Evolutionary conservation across 208 protist species (phyloP), one percentile per base, ranked within the genome.

Genomic region (Wallacemonas rigidus): DNA sequence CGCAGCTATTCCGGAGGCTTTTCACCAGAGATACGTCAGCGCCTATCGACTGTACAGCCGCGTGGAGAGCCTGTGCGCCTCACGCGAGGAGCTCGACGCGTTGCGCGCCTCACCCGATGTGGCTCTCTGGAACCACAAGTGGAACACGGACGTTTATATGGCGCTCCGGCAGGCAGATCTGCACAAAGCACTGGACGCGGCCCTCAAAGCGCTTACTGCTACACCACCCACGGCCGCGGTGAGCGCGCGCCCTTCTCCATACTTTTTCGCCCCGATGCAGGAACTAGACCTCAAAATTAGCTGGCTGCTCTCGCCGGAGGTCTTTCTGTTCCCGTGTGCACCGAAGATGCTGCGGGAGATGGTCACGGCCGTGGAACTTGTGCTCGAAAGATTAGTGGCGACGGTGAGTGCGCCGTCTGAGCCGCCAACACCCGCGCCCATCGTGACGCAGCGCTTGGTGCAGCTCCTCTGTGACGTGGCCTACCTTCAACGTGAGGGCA

Each of bases 111-210:
- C 87, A 14, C 78, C 87, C 2, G 89, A 93, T 70, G 81, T 94
- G 8, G 74, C 78, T 35, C 40, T 91, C 63, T 97, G 92, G 90
- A 86, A 82, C 45, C 85, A 90, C 72, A 92, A 91, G 74, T 97
- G 92, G 90, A 97, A 97, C 67, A 81, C 83, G n/a, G 89, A 97
- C 67, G 87, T 94, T 26, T 97, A 97, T 67, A 77, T 77, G 1
- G 83, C 86, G 7, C 76, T 95, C 69, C 82, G 89, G 36, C 58
- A 73, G 36, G 88, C 77, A 36, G 87, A 92, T 75, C 51, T 91
- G 68, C 74, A 82, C 51, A 81, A 81, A 67, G 61, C 67, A 26
- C 62, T 87, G 11, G 53, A 62, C 14, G 39, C 58, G 0, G n/a
- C 50, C 2, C 35, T 72, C 1, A 14, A 58, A 55, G 60, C 55